A percentile compares a stretch with the other conserved stretches of the same genome.
Conservation (phyloP, 2,329 filamentous ascomycete genomes). For the Aspergillus sp. region DNA sequence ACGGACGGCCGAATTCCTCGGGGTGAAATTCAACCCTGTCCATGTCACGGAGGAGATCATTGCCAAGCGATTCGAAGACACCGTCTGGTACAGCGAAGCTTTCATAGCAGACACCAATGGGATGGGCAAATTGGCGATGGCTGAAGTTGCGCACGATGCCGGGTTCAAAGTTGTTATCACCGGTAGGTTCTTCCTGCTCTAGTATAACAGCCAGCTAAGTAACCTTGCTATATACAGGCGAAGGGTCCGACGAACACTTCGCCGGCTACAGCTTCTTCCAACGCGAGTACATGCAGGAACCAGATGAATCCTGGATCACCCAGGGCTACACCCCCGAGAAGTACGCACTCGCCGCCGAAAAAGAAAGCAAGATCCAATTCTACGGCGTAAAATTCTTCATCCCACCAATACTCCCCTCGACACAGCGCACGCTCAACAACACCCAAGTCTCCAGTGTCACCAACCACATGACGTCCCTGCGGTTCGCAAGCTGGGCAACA, state of each 20-base stretch:
- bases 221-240: slow-evolving; percentile 27
- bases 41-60: slow-evolving; percentile 47
- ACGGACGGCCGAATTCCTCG: slow-evolving; percentile 50
- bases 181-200: slow-evolving; percentile 17
- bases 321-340: neutral
- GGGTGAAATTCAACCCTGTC: slow-evolving; percentile 46
- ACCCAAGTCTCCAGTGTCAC: slow-evolving; percentile 37
- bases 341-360: neutral
- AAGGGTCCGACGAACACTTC: slow-evolving; percentile 57
- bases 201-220: neutral
- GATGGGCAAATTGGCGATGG: slow-evolving; percentile 52
- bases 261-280: slow-evolving; percentile 51
- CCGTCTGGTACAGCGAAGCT: slow-evolving; percentile 47
- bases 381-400: neutral
- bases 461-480: slow-evolving; percentile 30
- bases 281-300: slow-evolving; percentile 50
- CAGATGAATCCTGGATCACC: slow-evolving; percentile 38
- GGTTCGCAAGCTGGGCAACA: slow-evolving; percentile 36
- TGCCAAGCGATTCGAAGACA: slow-evolving; percentile 44
- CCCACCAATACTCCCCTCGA: slow-evolving; percentile 14
- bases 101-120: slow-evolving; percentile 52
- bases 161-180: slow-evolving; percentile 57
- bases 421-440: slow-evolving; percentile 39
- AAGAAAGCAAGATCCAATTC: neutral
- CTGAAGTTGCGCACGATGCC: slow-evolving; percentile 43